Evolutionary conservation across 1,139 yeast genomes (phyloP), one percentile per base, ranked within the genome.

Genomic region (Geotrichum carabidarum): DNA sequence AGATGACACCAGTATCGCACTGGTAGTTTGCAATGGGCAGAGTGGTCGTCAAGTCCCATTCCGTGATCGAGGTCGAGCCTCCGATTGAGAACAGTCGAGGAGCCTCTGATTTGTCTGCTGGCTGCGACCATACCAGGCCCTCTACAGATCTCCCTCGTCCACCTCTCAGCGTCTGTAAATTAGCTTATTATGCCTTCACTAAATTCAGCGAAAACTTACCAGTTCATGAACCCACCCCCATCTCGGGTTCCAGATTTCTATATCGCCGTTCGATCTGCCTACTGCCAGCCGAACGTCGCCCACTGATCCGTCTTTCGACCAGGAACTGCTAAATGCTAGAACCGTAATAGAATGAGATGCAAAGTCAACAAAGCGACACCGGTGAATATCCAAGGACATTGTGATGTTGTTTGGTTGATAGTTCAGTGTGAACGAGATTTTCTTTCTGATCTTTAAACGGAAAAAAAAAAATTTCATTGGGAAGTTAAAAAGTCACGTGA

Each of bases 171-270:
- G 88, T 80, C 56, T 51, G 36, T 14, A 17, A 22, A 22, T 38
- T 38, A 42, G 36, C 42, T n/a, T n/a, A 38, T 79, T 70, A 83
- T 83, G 80, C 60, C 18, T 12, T 8, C n/a, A 6, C 18, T 41
- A 7, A 4, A 34, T n/a, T 30, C 11, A 6, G 41, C 37, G 15
- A 38, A 15, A 18, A 42, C 55, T 30, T 51, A 51, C 55, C 30
- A 63, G 59, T 65, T 83, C 81, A 62, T 79, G 77, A 60, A 75
- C 68, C 84, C 84, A 79, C 57, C 73, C 71, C 63, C 78, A 76
- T 64, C 82, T 75, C 17, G 98, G 98, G 68, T 89, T 89, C 98
- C 98, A 94, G 45, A 94, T 83, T 70, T 94, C 99, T 58, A 94
- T 86, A 65, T 90, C 93, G 49, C 99, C 99, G 68, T 93, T 91